Conservation (phyloP, 2,329 filamentous ascomycete species). For the Myriosclerotinia scirpicola region DNA sequence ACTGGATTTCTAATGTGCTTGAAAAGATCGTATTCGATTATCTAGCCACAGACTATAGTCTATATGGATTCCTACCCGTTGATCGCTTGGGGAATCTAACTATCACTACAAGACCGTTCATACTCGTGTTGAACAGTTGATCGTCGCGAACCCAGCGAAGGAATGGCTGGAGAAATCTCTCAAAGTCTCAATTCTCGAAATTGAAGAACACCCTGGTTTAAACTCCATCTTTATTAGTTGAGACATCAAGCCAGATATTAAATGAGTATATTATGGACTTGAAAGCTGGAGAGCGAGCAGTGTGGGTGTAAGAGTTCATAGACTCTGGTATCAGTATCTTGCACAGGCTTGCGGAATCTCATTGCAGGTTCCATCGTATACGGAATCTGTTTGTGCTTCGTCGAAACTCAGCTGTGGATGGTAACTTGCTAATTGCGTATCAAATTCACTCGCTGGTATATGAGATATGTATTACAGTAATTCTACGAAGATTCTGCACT, state of each 20-base stretch:
- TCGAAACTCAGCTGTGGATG: too few species aligned
- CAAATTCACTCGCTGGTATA: too few species aligned
- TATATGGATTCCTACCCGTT: not conserved
- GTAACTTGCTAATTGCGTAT: too few species aligned
- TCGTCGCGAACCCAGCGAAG: too few species aligned
- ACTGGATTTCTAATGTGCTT: not conserved
- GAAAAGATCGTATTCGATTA: not conserved
- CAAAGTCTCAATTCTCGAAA: too few species aligned
- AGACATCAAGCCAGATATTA: not conserved
- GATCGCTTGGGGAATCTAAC: not conserved
- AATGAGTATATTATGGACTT: not conserved
- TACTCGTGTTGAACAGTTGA: too few species aligned
- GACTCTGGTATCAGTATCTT: too few species aligned
- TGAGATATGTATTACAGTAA: too few species aligned
- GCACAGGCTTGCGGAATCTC: not conserved
- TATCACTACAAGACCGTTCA: not conserved
- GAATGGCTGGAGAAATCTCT: too few species aligned
- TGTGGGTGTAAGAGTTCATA: not conserved
- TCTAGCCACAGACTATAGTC: not conserved
- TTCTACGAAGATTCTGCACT: too few species aligned
- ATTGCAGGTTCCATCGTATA: not conserved
- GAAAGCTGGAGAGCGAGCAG: not conserved
- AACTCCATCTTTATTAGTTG: too few species aligned
- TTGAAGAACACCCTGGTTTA: too few species aligned
- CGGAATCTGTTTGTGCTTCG: not conserved